Base-by-base conservation (phyloP, 164 flowering plant genomes). In the Tetrastigma voinierianum region DNA sequence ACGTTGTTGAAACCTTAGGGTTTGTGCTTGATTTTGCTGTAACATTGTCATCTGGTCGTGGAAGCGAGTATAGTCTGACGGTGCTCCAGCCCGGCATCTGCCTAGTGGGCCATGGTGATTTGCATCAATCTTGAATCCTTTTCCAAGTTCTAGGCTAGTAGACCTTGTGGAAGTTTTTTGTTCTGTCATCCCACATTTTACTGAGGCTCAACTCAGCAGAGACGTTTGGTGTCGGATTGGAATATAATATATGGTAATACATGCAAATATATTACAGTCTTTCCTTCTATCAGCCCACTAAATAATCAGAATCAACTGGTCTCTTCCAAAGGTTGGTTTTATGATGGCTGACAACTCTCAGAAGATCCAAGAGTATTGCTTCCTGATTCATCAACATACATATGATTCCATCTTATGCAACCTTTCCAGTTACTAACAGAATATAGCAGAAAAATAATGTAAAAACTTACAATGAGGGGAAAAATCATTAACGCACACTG, bases 341-440 rank as follows among this genome's bases (percentile, higher is more conserved):
- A 66, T 95, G 98, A 80, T 95, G 98, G 71, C 93, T 86, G 77
- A 95, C 86, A 62, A 95, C 97, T 77, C 97, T 85, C 20, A 95
- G 87, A 66, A 95, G 96, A 80, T 95, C 98, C 79, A 91, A 74
- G 57, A 95, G 72, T 72, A 95, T 86, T 44, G 87, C 88, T 86
- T 95, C 98, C 98, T 95, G 88, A 66, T 72, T 25, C 67, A 46
- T 11, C 48, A 62, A 70, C n/a, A n/a, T n/a, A 52, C 70, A 70
- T 32, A n/a, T 32, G 40, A 32, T 32, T 32, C 6, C 6, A 32
- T 32, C 40, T 32, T 32, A 32, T 0, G 7, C 40, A 32, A 32
- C 40, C 40, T 32, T 32, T 32, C 40, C 40, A 32, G 40, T 4
- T 32, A 32, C 40, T 32, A 32, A 32, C 40, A 32, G n/a, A n/a